Base-by-base conservation (phyloP, 371 early-diverging fungal genomes). In the Umbelopsis sp. region DNA sequence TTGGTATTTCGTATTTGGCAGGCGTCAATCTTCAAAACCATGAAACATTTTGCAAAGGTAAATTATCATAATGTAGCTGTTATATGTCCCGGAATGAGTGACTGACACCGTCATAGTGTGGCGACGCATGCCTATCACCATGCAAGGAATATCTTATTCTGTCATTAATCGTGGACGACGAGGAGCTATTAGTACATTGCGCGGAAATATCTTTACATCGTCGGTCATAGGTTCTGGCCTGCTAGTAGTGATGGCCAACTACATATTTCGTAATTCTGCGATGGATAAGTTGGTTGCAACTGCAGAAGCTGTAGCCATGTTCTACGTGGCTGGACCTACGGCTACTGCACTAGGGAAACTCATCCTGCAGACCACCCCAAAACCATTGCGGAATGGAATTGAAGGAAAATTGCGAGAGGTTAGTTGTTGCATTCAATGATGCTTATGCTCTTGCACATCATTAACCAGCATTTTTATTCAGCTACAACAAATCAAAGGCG, bases 21-120 rank as follows among this genome's bases (percentile, higher is more conserved):
- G 76, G 87, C 35, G 75, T 85, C 10, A 77, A 76, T 11, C 76
- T 86, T 37, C 76, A 79, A 69, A 89, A 89, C 52, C 89, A 89
- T 65, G 82, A 81, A 57, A 77, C 84, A 37, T 86, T 86, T 71
- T 84, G 85, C n/a, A 74, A 77, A 52, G 79, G 89, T 88, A 79
- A 69, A 41, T 7, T 5, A n/a, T 48, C 7, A 41, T 48, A 18
- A 81, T 70, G 25, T 50, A 37, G 32, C 52, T 8, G 41, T 20
- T 14, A 41, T 10, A 0, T 37, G 10, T 12, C 24, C 44, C 50
- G 3, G 29, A 24, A 45, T 64, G 22, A 18, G 32, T 24, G 48
- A 6, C 63, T 32, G 32, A 66, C 38, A 66, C 16, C 67, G 3
- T 22, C 10, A 50, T 32, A 76, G 81, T 76, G 20, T 66, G 80